Evolutionary conservation across 108 stramenopile genomes (phyloP), one percentile per base, ranked within the genome.

Genomic region (Conticribra guillardii): DNA sequence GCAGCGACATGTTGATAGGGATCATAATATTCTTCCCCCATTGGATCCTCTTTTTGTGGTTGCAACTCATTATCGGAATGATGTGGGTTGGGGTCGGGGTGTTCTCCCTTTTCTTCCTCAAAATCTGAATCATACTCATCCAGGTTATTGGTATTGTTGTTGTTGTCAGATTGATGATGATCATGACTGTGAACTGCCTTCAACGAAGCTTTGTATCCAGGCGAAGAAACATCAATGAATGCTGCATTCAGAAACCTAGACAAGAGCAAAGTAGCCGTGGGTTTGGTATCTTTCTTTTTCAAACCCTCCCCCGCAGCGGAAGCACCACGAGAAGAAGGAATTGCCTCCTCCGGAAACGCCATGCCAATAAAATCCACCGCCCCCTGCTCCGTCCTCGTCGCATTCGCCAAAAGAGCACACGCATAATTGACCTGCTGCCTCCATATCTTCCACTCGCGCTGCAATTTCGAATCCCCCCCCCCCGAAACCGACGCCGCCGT

Each of bases 1-100:
- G 88, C 83, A 3, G 91, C 89, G 60, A 96, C 85, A 69, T 96
- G 95, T 73, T 96, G 95, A 67, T 84, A 96, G 1, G 90, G 90
- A 82, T 96, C 95, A 26, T 81, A 50, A 46, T 72, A 67, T n/a
- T 65, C 72, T 24, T 70, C 58, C 41, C 47, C 73, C 70, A 28
- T 49, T 1, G 55, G 70, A 55, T 56, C 55, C 15, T 31, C 9
- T 46, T 54, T 72, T 55, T 54, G 60, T 49, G 37, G 69, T 61
- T 71, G 34, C n/a, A 53, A 54, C 34, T 69, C 55, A 18, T 78
- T 22, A 52, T 48, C 21, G 15, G 21, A 37, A 23, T 22, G 24
- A n/a, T 57, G 9, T 50, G 23, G 17, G 1, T 72, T 61, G 18
- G 46, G 21, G n/a, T 57, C 56, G 7, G 46, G 18, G 47, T 60